A percentile compares a stretch with the other conserved stretches of the same genome.
phyloP scores from a whole-genome alignment of 225 moss, liverwort and hornwort species.

The Neckera pumila region DNA sequence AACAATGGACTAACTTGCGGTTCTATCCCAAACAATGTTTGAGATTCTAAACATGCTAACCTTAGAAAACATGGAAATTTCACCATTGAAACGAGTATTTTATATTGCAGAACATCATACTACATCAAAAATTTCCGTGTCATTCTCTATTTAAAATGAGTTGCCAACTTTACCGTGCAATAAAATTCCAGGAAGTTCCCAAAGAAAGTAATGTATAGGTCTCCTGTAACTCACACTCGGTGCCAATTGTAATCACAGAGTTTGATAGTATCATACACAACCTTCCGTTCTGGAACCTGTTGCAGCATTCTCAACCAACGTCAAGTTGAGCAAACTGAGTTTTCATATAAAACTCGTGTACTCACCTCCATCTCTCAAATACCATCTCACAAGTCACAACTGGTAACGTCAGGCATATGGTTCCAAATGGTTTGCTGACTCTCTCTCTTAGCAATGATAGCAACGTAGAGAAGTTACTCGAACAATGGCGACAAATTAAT shows the following conservation, averaged over 20 bases:
- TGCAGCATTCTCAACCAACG: neutral
- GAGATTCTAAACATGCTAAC: neutral
- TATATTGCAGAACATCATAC: neutral
- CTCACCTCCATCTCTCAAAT: neutral
- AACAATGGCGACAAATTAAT: neutral
- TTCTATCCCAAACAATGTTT: neutral
- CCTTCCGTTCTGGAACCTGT: too few relatives aligned
- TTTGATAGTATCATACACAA: neutral
- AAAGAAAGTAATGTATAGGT: neutral
- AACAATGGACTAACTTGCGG: rapidly evolving
- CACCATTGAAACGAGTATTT: neutral
- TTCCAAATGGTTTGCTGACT: too few relatives aligned
- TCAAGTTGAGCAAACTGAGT: neutral
- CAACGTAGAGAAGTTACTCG: neutral
- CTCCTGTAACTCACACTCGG: neutral
- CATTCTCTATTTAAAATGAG: neutral
- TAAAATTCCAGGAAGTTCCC: too few relatives aligned
- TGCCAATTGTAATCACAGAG: neutral
- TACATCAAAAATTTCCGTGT: neutral
- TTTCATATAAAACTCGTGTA: neutral
- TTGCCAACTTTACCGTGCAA: neutral
- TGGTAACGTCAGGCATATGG: neutral
- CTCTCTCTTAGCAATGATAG: neutral
- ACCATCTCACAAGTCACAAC: neutral
- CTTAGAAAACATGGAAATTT: neutral